Evolutionary conservation across 306 rosid genomes (phyloP), one percentile per base, ranked within the genome.

Genomic region (Inga leiocalycina): DNA sequence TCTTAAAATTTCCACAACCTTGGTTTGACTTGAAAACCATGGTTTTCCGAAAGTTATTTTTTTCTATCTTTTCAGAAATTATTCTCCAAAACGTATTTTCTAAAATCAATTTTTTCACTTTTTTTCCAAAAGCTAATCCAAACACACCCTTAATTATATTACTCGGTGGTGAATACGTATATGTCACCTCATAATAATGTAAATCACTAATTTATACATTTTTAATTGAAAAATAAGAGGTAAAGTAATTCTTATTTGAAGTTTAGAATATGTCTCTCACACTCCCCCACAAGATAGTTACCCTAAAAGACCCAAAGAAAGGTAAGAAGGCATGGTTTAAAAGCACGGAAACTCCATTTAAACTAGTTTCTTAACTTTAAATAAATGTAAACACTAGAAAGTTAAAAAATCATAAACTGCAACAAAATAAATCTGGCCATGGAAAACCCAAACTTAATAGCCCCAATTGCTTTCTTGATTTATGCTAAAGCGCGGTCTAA

Each of bases 271-370:
- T 10, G 14, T 20, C 30, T 22, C 32, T 8, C 65, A 59, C 27
- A 1, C 65, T 10, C 69, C 37, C 69, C 69, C 3, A 64, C 8
- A 27, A 62, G 9, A n/a, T 57, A 57, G 8, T n/a, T 57, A 39
- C 43, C 1, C 8, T 5, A 57, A 57, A 57, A 57, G 27, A 4
- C 30, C n/a, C 30, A 64, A 12, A 64, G 15, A 64, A 27, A 27
- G 39, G 8, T 64, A 10, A 6, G 3, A 64, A 64, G 10, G 8
- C 3, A 11, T 32, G 44, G 71, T 43, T 27, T 52, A 76, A 13
- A 76, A 54, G 70, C 54, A 77, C 5, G 46, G 6, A 76, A 76
- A 56, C 64, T 52, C 66, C 71, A 32, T 4, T 62, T 69, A 82
- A 68, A 34, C 34, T n/a, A 77, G 52, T 3, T 62, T 57, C 4